Conservation (phyloP, 805 yeast species). For the Metschnikowia rubicola region DNA sequence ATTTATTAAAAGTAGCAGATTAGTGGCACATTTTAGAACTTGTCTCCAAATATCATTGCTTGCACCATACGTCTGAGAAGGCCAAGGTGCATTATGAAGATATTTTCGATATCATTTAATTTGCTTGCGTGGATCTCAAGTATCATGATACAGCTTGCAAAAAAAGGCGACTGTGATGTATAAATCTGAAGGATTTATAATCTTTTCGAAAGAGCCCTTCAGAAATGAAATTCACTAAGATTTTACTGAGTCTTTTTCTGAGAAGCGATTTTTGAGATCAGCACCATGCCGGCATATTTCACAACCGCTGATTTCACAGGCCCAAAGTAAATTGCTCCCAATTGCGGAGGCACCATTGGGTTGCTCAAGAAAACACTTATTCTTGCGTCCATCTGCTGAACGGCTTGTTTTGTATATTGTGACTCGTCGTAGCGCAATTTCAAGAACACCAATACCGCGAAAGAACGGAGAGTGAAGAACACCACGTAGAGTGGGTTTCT, state of each 20-base stretch:
- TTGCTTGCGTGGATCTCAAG: no score
- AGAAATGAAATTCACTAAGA: no score
- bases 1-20: no score
- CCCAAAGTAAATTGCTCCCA: slow-evolving; percentile 17
- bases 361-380: slow-evolving; percentile 26
- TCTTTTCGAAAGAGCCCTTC: no score
- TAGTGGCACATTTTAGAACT: no score
- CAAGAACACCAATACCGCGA: slow-evolving; percentile 29
- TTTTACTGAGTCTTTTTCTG: slow-evolving; percentile 15
- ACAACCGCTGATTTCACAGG: slow-evolving; percentile 19
- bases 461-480: slow-evolving; percentile 32
- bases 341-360: slow-evolving; percentile 14
- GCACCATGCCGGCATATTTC: slow-evolving; percentile 22
- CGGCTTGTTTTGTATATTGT: slow-evolving; percentile 34
- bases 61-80: no score
- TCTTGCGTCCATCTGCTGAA: slow-evolving; percentile 44
- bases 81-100: no score
- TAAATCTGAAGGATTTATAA: no score
- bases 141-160: no score
- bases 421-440: slow-evolving; percentile 35
- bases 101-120: no score
- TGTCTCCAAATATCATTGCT: no score
- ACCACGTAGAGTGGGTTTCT: slow-evolving; percentile 25
- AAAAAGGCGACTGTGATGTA: no score
- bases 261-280: slow-evolving; percentile 17